These are phyloP conservation scores for Pleurotus platypus DNA, from an alignment of 768 basidiomycete genomes.

Conservation along the genomic window DNA sequence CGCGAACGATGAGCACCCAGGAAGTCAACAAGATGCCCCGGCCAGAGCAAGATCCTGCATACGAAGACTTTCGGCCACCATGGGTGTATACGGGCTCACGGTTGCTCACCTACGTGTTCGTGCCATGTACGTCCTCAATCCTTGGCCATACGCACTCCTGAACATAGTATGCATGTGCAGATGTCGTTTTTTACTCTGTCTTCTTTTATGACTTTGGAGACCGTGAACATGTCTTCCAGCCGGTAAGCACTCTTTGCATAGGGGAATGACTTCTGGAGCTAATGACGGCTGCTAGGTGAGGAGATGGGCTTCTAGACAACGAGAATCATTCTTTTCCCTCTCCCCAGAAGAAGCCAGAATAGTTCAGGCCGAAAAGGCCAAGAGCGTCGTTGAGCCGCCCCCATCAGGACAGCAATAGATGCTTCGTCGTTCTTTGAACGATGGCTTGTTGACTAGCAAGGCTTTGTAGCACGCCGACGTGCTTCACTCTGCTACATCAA, in stretches of 20 bases:
- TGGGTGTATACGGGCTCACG: conserved; percentile 56
- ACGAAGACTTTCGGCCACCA: conserved; percentile 51
- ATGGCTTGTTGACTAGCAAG: too few species aligned
- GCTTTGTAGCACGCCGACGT: too few species aligned
- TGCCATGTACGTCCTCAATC: conserved; percentile 43
- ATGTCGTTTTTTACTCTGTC: conserved; percentile 49
- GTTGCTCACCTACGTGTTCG: conserved; percentile 48
- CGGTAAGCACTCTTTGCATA: conserved; percentile 33
- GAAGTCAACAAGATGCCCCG: conserved; percentile 16
- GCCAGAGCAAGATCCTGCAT: conserved; percentile 8
- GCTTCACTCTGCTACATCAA: too few species aligned
- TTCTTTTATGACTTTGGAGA: conserved; percentile 69
- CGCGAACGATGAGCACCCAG: neutral
- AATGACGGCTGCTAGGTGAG: conserved; percentile 35
- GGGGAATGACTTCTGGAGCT: too few species aligned
- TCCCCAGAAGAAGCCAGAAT: conserved; percentile 54
- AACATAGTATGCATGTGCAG: conserved; percentile 26
- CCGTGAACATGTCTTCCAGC: conserved; percentile 67
- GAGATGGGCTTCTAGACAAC: conserved; percentile 50
- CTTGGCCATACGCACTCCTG: neutral
- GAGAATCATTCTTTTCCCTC: conserved; percentile 52
- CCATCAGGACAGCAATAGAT: too few species aligned
- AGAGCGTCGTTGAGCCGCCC: neutral
- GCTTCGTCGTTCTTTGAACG: too few species aligned
- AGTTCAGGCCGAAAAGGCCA: conserved; percentile 12